Conservation (phyloP, 441 rosid genomes). For the Sinapis alba region DNA sequence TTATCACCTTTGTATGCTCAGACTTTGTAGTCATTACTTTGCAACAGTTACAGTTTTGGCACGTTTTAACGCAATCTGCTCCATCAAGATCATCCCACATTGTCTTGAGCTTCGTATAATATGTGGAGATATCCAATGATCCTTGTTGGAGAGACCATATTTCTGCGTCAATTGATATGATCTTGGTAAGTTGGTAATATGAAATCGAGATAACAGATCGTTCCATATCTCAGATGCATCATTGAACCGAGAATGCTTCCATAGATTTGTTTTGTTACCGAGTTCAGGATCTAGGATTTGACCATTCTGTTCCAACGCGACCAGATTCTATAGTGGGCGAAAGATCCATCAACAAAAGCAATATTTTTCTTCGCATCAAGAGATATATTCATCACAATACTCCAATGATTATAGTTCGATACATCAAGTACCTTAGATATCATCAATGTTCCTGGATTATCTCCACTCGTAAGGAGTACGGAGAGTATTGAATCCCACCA, state of each 20-base stretch:
- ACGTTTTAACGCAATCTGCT: neutral
- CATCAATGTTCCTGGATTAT: neutral
- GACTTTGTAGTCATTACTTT: neutral
- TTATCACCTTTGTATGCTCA: neutral
- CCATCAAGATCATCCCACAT: neutral
- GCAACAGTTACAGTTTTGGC: neutral
- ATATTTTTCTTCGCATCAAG: neutral
- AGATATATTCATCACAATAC: neutral
- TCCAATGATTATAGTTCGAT: neutral
- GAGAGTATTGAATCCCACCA: neutral
- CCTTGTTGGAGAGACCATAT: neutral
- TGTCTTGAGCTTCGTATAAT: neutral
- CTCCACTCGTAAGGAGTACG: neutral
- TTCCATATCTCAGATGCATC: neutral
- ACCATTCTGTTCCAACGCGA: neutral
- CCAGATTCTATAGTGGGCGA: neutral
- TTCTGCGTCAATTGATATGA: neutral
- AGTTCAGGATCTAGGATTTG: neutral
- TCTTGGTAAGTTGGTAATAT: neutral
- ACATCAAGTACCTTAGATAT: neutral
- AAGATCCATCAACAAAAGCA: neutral
- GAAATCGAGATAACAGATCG: neutral
- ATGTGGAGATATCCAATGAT: neutral
- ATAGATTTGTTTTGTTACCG: neutral
- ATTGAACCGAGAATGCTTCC: neutral